A percentile compares a stretch with the other conserved stretches of the same genome.
Evolutionary conservation across 495 filamentous ascomycete species (phyloP).

Genomic region (Glonium stellatum): DNA sequence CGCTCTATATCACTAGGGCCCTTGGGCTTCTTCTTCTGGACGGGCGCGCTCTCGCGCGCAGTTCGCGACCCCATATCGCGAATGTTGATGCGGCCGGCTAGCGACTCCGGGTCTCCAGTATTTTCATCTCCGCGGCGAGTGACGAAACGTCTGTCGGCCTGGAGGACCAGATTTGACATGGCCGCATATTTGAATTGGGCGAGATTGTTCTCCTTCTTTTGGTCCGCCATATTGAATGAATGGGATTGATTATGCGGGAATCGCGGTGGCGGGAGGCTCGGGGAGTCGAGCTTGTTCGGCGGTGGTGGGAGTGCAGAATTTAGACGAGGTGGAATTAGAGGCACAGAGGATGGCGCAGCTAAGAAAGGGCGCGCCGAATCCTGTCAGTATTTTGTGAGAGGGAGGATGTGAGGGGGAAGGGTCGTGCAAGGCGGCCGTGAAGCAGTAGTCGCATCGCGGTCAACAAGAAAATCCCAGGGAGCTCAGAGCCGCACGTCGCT

Average conservation of each 20-base stretch:
- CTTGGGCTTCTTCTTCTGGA: conserved; percentile 63
- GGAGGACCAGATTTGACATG: conserved; percentile 99
- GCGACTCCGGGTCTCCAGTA: conserved; percentile 94
- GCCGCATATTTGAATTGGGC: conserved; percentile 99
- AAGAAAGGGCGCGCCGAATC: no score
- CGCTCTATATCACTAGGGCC: conserved; percentile 64
- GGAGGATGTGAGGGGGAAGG: neutral
- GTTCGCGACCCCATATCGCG: conserved; percentile 87
- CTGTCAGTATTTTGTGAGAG: neutral
- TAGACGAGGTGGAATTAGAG: neutral
- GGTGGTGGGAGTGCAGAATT: neutral
- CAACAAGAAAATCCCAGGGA: neutral
- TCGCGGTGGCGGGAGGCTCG: neutral
- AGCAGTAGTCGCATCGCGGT: neutral
- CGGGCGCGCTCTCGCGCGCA: conserved; percentile 70
- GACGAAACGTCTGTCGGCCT: conserved; percentile 95
- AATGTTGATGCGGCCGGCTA: conserved; percentile 87
- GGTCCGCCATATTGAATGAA: conserved; percentile 65
- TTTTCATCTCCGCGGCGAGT: conserved; percentile 87
- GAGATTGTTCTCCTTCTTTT: conserved; percentile 57
- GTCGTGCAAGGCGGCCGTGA: neutral
- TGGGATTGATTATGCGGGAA: neutral
- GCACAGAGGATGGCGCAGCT: neutral
- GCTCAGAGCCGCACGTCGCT: neutral
- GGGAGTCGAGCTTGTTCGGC: neutral